Base-by-base conservation (phyloP, 2,329 filamentous ascomycete genomes). In the Trichophyton benhamiae region DNA sequence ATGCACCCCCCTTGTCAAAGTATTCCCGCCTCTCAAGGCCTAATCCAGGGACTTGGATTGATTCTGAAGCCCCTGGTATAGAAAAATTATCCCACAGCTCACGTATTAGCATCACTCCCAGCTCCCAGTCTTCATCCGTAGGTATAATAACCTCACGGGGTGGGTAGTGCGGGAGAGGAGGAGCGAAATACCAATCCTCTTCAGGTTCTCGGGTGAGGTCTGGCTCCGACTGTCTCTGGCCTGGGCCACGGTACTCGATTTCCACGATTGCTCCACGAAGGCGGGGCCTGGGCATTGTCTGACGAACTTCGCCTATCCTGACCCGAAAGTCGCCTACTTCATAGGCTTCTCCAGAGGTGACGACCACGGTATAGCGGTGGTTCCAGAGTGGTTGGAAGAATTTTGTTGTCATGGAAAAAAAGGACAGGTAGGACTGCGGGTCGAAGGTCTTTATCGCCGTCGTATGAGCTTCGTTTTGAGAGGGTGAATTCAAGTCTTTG, bases 211-310 rank as follows among this genome's bases (percentile, higher is more conserved):
- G n/a, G 2, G 17, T 11, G 9, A 33, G 27, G 9, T 59, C 22
- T 15, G 41, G 13, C 27, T 17, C 25, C 15, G 22, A n/a, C 17
- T 33, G 58, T 38, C 15, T 33, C 17, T 49, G 22, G 36, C 60
- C 49, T 17, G 74, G 73, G 0, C 74, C 75, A 27, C 68, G 66
- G 71, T 74, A 78, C 62, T 76, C 74, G 36, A 77, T 71, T 65
- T 78, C 75, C n/a, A 77, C 69, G n/a, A 77, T 69, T 1, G 74
- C 74, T 0, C 76, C 76, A n/a, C 74, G 72, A 8, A 71, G 64
- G 17, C 74, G 67, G 7, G 66, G 72, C 25, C 66, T 67, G 13
- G 75, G 75, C 42, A 69, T 68, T 38, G 71, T 74, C 65, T 77
- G 75, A 3, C 73, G 71, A 60, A 78, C 71, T 41, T 78, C 76